These are phyloP conservation scores for Talaromyces rugulosus DNA, from an alignment of 2,329 filamentous ascomycete species.

Conservation along the genomic window DNA sequence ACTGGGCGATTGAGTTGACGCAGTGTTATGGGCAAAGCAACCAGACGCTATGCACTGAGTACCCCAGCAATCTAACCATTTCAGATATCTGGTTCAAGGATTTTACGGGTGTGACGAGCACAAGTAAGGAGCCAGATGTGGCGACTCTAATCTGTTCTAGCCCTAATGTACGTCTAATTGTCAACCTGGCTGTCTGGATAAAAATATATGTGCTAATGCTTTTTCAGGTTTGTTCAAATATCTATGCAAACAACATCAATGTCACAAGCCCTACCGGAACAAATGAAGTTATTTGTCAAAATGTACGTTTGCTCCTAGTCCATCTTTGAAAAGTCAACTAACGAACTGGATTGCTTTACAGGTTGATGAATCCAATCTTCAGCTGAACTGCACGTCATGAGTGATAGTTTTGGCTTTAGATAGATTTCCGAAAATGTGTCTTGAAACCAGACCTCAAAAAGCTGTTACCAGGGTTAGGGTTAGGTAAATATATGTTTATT, in stretches of 20 bases:
- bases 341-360: constrained; percentile 1
- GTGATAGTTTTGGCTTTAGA: neutral
- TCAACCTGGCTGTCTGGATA: neutral
- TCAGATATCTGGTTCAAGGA: constrained; percentile 40
- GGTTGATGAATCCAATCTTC: constrained; percentile 30
- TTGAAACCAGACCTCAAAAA: neutral
- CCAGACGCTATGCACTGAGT: constrained; percentile 56
- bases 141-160: constrained; percentile 49
- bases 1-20: constrained; percentile 62
- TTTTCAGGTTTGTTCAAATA: constrained; percentile 40
- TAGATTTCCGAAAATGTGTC: neutral
- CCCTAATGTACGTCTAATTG: constrained; percentile 38
- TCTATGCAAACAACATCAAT: constrained; percentile 44
- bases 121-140: constrained; percentile 40
- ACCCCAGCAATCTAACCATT: constrained; percentile 31
- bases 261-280: constrained; percentile 47
- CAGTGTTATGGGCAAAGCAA: constrained; percentile 64
- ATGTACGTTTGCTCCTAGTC: constrained; percentile 26
- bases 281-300: constrained; percentile 42
- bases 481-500: neutral
- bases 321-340: neutral
- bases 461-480: neutral
- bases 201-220: neutral
- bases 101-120: constrained; percentile 52
- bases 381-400: constrained; percentile 30